These are phyloP conservation scores for Coemansia sp. DNA, from an alignment of 192 early-diverging fungal species.

Conservation along the genomic window DNA sequence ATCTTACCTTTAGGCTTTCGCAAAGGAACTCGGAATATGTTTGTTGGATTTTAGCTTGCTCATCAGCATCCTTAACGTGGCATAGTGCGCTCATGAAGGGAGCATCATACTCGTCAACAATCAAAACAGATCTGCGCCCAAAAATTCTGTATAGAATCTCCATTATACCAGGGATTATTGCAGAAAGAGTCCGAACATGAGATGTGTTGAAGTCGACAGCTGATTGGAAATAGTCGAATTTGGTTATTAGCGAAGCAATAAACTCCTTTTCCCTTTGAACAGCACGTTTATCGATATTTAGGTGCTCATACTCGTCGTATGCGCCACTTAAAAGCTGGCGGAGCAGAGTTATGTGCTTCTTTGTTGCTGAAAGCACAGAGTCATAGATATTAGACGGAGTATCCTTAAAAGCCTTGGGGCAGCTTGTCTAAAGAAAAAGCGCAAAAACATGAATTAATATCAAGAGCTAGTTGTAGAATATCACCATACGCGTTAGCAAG, in stretches of 20 bases:
- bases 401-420: background rate
- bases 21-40: background rate
- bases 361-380: background rate
- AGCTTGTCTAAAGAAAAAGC: background rate
- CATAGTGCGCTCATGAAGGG: background rate
- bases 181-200: background rate
- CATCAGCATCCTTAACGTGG: background rate
- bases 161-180: background rate
- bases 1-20: constrained; percentile 3
- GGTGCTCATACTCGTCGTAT: background rate
- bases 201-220: too few relatives aligned
- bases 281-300: background rate
- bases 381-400: background rate
- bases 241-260: too few relatives aligned
- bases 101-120: constrained; percentile 7
- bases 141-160: background rate
- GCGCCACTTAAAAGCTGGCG: background rate
- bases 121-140: background rate
- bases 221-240: too few relatives aligned
- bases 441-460: background rate
- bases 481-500: background rate
- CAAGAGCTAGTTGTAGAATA: background rate
- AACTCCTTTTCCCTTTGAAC: background rate
- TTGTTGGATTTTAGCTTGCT: background rate
- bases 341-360: background rate